Conservation (phyloP, 768 basidiomycete species). For the Lanmaoa rubissima region DNA sequence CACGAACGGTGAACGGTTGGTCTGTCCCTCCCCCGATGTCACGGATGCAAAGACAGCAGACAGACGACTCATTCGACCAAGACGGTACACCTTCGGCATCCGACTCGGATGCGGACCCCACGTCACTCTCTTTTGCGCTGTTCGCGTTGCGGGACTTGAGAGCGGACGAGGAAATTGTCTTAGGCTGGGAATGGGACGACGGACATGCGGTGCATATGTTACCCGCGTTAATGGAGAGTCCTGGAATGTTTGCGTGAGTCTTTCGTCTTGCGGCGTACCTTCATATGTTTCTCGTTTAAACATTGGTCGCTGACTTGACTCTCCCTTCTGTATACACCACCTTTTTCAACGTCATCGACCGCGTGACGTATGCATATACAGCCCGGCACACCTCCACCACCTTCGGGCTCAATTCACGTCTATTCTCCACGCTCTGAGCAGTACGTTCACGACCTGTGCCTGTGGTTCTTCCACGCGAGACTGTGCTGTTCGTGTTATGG, state of each 20-base stretch:
- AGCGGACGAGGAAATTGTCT: constrained; percentile 79
- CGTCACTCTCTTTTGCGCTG: constrained; percentile 66
- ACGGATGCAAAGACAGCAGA: constrained; percentile 9
- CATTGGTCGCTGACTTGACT: constrained; percentile 12
- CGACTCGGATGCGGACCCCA: constrained; percentile 28
- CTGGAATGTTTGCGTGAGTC: constrained; percentile 58
- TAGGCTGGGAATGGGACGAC: constrained; percentile 98
- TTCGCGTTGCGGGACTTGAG: constrained; percentile 77
- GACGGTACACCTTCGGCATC: constrained; percentile 14
- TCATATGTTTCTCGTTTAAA: not conserved
- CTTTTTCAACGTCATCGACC: not conserved
- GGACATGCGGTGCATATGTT: constrained; percentile 78
- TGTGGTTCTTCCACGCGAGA: constrained; percentile 62
- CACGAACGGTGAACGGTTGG: constrained; percentile 11
- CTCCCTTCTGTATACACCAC: not conserved
- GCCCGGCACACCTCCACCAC: constrained; percentile 47
- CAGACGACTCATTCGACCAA: constrained; percentile 18
- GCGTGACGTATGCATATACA: constrained; percentile 20
- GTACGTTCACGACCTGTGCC: constrained; percentile 73
- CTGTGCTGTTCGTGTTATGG: constrained; percentile 65
- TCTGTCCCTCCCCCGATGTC: constrained; percentile 8
- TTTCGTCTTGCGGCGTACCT: not conserved
- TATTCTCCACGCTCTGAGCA: constrained; percentile 65
- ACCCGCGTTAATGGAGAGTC: constrained; percentile 61
- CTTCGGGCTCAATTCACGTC: constrained; percentile 66